phyloP scores from a whole-genome alignment of 257 asterid species.

The Prunella vulgaris region DNA sequence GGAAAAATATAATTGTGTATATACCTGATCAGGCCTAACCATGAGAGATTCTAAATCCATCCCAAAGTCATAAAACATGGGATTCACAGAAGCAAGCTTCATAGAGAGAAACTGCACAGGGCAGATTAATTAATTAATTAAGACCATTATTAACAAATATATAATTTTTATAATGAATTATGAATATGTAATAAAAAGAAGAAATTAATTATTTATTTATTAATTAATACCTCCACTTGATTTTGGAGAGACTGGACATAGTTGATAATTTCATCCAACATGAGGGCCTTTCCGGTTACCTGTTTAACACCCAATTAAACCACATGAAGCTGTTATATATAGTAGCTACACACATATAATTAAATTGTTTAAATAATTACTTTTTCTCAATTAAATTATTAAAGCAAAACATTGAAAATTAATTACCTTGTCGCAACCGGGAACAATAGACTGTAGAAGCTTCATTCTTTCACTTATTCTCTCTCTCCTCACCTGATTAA shows the following conservation, averaged over 20 bases:
- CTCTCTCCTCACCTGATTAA: slow-evolving; percentile 76
- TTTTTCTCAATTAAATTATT: not conserved
- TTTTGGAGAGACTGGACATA: slow-evolving; percentile 87
- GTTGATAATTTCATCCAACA: slow-evolving; percentile 91
- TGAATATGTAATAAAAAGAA: too few relatives aligned
- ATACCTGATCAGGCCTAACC: slow-evolving; percentile 65
- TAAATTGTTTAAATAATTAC: too few relatives aligned
- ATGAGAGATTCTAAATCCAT: slow-evolving; percentile 64
- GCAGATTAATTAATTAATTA: not conserved
- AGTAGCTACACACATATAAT: too few relatives aligned
- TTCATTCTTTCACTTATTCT: slow-evolving; percentile 88
- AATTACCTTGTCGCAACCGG: slow-evolving; percentile 85
- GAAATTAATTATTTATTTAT: too few relatives aligned
- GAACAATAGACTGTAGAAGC: slow-evolving; percentile 69
- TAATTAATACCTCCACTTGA: slow-evolving; percentile 82
- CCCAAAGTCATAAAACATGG: slow-evolving; percentile 63
- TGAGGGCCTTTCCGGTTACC: slow-evolving; percentile 94
- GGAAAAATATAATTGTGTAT: too few relatives aligned
- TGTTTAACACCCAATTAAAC: slow-evolving; percentile 39
- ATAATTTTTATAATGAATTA: not conserved
- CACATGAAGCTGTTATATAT: slow-evolving; percentile 39
- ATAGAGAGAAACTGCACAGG: slow-evolving; percentile 75
- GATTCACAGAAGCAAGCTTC: slow-evolving; percentile 81
- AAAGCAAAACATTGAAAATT: slow-evolving; percentile 8
- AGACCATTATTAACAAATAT: not conserved